Percentiles rank a stretch among this genome's conserved stretches.
These are phyloP conservation scores for Vigna nakashimae DNA, from an alignment of 306 rosid genomes.

Conservation along the genomic window DNA sequence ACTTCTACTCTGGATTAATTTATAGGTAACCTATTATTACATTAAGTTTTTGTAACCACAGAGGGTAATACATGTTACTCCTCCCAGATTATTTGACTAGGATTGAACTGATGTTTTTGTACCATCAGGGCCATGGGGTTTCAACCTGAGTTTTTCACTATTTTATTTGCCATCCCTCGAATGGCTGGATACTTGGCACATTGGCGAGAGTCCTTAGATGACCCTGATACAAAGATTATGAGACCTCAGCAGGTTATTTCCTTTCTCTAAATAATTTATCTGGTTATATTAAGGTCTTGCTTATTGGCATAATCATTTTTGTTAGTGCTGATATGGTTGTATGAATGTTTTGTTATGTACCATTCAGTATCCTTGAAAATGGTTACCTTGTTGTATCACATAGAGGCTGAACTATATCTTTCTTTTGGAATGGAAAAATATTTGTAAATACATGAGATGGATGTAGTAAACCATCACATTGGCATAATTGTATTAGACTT, in stretches of 20 bases:
- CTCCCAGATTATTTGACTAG: constrained; percentile 8
- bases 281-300: constrained; percentile 18
- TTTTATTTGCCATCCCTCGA: constrained; percentile 88
- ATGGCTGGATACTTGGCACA: constrained; percentile 97
- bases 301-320: constrained; percentile 8
- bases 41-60: constrained; percentile 4
- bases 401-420: constrained; percentile 15
- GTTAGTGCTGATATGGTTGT: neutral
- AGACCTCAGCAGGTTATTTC: constrained; percentile 86
- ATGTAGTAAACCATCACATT: neutral
- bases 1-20: constrained; percentile 92
- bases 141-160: constrained; percentile 84
- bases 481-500: neutral
- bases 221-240: constrained; percentile 92
- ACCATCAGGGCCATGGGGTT: constrained; percentile 93
- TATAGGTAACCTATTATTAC: constrained; percentile 63
- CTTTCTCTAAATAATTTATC: constrained; percentile 20
- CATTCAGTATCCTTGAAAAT: constrained; percentile 6
- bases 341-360: neutral
- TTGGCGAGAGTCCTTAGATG: constrained; percentile 96
- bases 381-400: constrained; percentile 5
- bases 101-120: constrained; percentile 31
- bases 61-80: neutral
- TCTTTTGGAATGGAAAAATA: neutral
- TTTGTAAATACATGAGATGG: constrained; percentile 1